Conservation (phyloP, 2,329 filamentous ascomycete genomes). For the Colletotrichum zoysiae region DNA sequence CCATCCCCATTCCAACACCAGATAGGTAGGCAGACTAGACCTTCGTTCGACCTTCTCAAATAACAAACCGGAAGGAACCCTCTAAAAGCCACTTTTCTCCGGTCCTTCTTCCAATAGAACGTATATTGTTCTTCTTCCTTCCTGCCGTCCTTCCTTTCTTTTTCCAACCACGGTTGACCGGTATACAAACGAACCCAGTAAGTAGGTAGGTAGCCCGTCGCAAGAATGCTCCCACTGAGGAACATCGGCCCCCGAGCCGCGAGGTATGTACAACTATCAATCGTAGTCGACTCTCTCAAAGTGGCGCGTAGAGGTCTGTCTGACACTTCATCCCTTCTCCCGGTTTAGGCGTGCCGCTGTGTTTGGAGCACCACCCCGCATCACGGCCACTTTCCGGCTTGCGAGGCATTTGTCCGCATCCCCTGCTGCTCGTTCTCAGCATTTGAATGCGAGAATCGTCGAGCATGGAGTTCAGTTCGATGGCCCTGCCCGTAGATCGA, state of each 20-base stretch:
- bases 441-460: neutral
- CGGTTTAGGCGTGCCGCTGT: conserved; percentile 25
- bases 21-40: neutral
- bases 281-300: neutral
- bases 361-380: conserved; percentile 19
- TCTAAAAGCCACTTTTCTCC: conserved; percentile 13
- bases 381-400: conserved; percentile 3
- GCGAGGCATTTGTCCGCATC: conserved; percentile 29
- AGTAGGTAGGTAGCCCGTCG: too few relatives aligned
- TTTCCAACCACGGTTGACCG: conserved; percentile 6
- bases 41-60: conserved; percentile 34
- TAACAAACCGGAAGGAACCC: neutral
- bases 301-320: conserved; percentile 33
- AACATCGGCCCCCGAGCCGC: conserved; percentile 28
- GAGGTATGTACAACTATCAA: conserved; percentile 20
- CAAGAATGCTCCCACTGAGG: conserved; percentile 26
- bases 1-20: conserved; percentile 17
- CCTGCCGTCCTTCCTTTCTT: neutral
- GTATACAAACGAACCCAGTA: conserved; percentile 4
- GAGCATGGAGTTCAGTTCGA: conserved; percentile 32
- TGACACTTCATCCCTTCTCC: conserved; percentile 13
- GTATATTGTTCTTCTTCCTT: neutral
- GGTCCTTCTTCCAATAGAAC: neutral
- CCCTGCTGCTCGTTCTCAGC: conserved; percentile 13
- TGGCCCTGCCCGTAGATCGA: conserved; percentile 32